A percentile compares a stretch with the other conserved stretches of the same genome.
These are phyloP conservation scores for Cytospora leucostoma DNA, from an alignment of 2,329 filamentous ascomycete genomes.

Conservation along the genomic window DNA sequence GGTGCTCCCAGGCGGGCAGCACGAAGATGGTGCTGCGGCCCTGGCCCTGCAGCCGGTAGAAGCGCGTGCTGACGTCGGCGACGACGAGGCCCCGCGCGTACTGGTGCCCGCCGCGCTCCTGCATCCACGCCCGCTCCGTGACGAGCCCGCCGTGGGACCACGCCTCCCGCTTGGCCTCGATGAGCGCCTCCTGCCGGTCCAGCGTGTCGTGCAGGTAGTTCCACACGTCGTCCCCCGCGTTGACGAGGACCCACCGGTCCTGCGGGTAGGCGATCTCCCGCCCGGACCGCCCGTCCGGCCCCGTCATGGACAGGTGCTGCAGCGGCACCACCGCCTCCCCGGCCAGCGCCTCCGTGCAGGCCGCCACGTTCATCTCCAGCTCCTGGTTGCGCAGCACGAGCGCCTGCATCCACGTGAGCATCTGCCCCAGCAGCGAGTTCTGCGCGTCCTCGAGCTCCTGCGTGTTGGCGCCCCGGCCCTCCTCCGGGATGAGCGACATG, in stretches of 20 bases:
- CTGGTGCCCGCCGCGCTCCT: conserved; percentile 34
- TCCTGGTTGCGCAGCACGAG: conserved; percentile 58
- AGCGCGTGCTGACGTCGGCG: conserved; percentile 53
- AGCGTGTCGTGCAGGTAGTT: conserved; percentile 49
- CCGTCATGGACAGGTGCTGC: conserved; percentile 54
- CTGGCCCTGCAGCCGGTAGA: conserved; percentile 51
- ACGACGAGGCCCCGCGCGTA: conserved; percentile 49
- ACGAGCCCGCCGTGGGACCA: conserved; percentile 41
- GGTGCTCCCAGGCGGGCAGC: conserved; percentile 50
- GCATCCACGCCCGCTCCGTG: conserved; percentile 42
- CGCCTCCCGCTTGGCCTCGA: conserved; percentile 37
- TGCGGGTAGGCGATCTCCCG: conserved; percentile 57
- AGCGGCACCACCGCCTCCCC: conserved; percentile 52
- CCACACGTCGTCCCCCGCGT: conserved; percentile 55
- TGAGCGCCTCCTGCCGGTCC: conserved; percentile 47
- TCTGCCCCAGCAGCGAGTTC: conserved; percentile 58
- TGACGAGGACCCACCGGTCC: conserved; percentile 57
- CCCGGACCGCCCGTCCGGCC: conserved; percentile 53
- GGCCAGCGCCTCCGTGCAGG: conserved; percentile 51
- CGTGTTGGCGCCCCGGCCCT: conserved; percentile 36
- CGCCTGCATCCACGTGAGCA: conserved; percentile 55
- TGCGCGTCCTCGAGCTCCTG: conserved; percentile 47
- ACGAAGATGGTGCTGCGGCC: conserved; percentile 54
- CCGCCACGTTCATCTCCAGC: conserved; percentile 55
- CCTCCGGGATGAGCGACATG: conserved; percentile 53